phyloP scores from a whole-genome alignment of 2,329 filamentous ascomycete species.

The Paecilomyces sp. region DNA sequence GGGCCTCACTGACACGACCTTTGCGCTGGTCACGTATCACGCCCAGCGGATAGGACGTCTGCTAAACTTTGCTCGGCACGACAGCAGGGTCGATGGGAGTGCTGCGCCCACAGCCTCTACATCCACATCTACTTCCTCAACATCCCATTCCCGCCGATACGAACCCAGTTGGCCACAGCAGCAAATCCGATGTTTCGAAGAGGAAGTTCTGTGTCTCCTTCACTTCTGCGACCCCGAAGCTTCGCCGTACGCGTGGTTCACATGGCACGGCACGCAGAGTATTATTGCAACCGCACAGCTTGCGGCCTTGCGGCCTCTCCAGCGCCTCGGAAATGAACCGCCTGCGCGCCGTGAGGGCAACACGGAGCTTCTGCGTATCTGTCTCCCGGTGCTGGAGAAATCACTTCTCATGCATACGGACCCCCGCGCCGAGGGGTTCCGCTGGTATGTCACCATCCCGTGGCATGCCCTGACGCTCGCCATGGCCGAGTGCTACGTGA shows the following conservation, averaged over 20 bases:
- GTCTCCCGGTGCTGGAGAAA: conserved; percentile 13
- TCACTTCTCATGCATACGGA: conserved; percentile 18
- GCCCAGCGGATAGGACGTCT: conserved; percentile 13
- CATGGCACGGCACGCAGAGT: conserved; percentile 18
- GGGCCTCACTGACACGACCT: conserved; percentile 21
- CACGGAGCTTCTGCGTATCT: not conserved
- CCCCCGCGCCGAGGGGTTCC: conserved; percentile 20
- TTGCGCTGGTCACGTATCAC: conserved; percentile 19
- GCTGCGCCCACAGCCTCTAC: no score
- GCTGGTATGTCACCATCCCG: conserved; percentile 20
- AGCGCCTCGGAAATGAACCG: conserved; percentile 8
- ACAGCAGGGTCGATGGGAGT: not conserved
- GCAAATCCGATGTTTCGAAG: conserved; percentile 8
- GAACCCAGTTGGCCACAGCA: not conserved
- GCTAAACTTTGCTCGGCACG: conserved; percentile 5
- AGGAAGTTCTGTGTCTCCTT: conserved; percentile 10
- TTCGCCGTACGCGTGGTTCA: conserved; percentile 21
- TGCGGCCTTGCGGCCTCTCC: conserved; percentile 5
- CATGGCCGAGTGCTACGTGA: conserved; percentile 20
- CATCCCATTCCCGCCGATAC: no score
- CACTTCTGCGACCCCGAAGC: conserved; percentile 22
- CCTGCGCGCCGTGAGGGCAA: not conserved
- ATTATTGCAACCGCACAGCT: conserved; percentile 13
- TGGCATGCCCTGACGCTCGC: conserved; percentile 21
- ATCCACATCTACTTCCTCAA: no score